A percentile compares a stretch with the other conserved stretches of the same genome.
phyloP scores from a whole-genome alignment of 768 basidiomycete genomes.

The Hypholoma sublateritium region DNA sequence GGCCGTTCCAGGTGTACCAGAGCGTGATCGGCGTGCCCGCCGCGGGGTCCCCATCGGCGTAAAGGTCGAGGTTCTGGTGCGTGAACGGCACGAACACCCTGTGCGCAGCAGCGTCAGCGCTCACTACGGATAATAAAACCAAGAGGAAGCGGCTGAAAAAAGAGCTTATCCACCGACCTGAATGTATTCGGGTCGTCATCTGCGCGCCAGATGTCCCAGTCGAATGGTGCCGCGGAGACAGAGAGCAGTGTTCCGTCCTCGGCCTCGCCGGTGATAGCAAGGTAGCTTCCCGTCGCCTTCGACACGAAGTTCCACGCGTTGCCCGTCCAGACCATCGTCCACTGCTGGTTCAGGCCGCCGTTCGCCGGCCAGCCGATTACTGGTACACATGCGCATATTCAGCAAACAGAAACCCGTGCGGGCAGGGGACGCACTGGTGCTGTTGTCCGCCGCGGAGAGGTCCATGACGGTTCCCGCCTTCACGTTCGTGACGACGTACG shows the following conservation, averaged over 20 bases:
- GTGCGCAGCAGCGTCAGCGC: background rate
- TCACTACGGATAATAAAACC: background rate
- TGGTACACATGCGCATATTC: conserved; percentile 11
- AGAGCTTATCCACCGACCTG: conserved; percentile 31
- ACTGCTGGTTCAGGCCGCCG: conserved; percentile 51
- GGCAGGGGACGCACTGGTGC: conserved; percentile 35
- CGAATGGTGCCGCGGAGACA: conserved; percentile 31
- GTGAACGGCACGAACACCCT: conserved; percentile 50
- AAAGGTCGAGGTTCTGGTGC: conserved; percentile 45
- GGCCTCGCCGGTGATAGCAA: conserved; percentile 37
- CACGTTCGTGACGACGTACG: conserved; percentile 50
- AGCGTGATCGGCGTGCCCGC: conserved; percentile 46
- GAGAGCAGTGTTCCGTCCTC: conserved; percentile 41
- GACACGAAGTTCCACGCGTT: conserved; percentile 44
- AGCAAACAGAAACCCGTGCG: background rate
- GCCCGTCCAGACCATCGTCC: conserved; percentile 43
- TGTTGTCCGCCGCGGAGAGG: conserved; percentile 52
- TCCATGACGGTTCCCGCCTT: conserved; percentile 54
- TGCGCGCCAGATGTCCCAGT: conserved; percentile 55
- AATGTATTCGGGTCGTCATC: conserved; percentile 33
- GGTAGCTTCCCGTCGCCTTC: conserved; percentile 37
- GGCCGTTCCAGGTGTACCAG: conserved; percentile 48
- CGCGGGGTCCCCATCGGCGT: conserved; percentile 39
- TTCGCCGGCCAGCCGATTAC: conserved; percentile 50
- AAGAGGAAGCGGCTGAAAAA: background rate